Conservation (phyloP, 1,284 basidiomycete genomes). For the Puccinia triticina region DNA sequence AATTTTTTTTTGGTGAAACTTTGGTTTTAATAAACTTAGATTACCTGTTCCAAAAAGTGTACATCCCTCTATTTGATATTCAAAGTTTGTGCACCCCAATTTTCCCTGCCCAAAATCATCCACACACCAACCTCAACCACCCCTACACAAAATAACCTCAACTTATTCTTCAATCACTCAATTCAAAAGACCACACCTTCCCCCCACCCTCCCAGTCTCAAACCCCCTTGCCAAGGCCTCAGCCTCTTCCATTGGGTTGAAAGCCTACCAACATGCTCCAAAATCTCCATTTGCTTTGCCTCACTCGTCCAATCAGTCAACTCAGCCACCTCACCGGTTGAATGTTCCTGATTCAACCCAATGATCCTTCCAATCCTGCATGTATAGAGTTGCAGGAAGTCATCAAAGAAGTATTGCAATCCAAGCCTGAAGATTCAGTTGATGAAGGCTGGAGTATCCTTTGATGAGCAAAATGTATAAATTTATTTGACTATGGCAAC, state of each 20-base stretch:
- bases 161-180: neutral
- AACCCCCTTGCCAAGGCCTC: neutral
- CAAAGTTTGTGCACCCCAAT: too few relatives aligned
- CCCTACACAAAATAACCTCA: slow-evolving; percentile 63
- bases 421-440: slow-evolving; percentile 37
- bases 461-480: slow-evolving; percentile 2
- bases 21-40: too few relatives aligned
- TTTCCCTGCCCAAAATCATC: too few relatives aligned
- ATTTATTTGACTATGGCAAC: too few relatives aligned
- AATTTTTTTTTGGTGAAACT: too few relatives aligned
- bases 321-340: slow-evolving; percentile 39
- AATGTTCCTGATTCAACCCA: slow-evolving; percentile 17
- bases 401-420: slow-evolving; percentile 38
- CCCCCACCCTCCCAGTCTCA: neutral
- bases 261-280: slow-evolving; percentile 21
- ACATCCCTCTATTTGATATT: too few relatives aligned
- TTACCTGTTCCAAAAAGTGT: too few relatives aligned
- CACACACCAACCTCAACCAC: too few relatives aligned
- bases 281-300: slow-evolving; percentile 19
- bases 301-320: slow-evolving; percentile 29
- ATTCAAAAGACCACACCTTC: neutral
- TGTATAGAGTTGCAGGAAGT: slow-evolving; percentile 25
- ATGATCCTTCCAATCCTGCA: neutral
- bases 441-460: slow-evolving; percentile 49
- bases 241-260: neutral